Conservation (phyloP, 331 rosid species). For the Rhamnella rubrinervis region DNA sequence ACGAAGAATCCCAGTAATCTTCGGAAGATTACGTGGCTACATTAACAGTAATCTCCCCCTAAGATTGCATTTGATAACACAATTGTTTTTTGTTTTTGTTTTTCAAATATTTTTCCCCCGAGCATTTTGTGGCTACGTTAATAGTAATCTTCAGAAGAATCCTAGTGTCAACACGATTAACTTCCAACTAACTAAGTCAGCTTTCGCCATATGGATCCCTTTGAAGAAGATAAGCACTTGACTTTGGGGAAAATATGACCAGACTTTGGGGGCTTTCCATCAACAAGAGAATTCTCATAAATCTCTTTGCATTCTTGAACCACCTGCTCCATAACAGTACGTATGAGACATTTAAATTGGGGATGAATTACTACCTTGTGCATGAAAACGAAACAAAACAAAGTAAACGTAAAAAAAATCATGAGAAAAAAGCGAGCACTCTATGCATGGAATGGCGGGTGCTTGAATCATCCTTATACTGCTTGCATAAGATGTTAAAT, state of each 20-base stretch:
- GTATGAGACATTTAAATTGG: background rate
- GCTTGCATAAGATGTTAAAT: no score
- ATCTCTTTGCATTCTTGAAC: slow-evolving; percentile 98
- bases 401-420: background rate
- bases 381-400: background rate
- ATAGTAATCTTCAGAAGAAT: no score
- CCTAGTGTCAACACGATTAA: background rate
- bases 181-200: slow-evolving; percentile 48
- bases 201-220: slow-evolving; percentile 80
- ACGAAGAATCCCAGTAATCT: no score
- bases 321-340: slow-evolving; percentile 47
- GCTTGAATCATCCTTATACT: no score
- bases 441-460: no score
- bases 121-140: no score
- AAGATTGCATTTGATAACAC: no score
- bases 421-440: no score
- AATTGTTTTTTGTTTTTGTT: no score
- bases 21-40: no score
- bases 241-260: slow-evolving; percentile 83
- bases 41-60: no score
- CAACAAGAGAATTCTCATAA: slow-evolving; percentile 78
- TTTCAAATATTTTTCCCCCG: no score
- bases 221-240: slow-evolving; percentile 62
- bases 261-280: slow-evolving; percentile 70
- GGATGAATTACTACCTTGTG: background rate